Evolutionary conservation across 2,329 filamentous ascomycete species (phyloP), one percentile per base, ranked within the genome.

Genomic region (Verticillium nubilum): DNA sequence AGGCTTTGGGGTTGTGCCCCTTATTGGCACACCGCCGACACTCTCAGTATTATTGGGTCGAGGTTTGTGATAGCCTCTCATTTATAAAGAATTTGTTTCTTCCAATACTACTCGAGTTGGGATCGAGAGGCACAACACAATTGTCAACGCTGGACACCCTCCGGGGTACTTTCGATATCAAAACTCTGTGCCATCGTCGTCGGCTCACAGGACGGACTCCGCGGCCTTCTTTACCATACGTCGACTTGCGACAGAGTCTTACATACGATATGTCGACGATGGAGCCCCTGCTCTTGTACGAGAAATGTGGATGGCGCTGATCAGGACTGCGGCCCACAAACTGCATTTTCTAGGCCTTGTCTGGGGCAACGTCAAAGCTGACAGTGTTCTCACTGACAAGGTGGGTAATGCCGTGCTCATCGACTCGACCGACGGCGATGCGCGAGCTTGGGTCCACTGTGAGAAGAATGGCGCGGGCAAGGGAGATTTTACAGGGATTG

Each of bases 301-400:
- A 52, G 54, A 57, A 62, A 56, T 26, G 17, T 67, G 64, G 66
- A 59, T 35, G 31, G 35, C 55, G 4, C 66, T 69, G 60, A 63
- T 69, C 23, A 35, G 31, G 15, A 56, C 58, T 2, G 60, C 61
- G 2, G 50, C 68, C 13, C n/a, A 57, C 27, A 31, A 58, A 19
- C 64, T 69, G 9, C 67, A 68, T 54, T 27, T 37, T 5, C 29
- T 53, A 26, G 66, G 63, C 6, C 64, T 70, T 19, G 56, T 65
- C 33, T 72, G 70, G 68, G 69, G 69, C 13, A 69, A 71, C 62
- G 70, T 58, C 3, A 72, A 72, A 57, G 61, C 67, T 6, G 65
- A 66, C 17, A 71, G 72, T 59, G 60, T 71, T 25, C 57, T 73
- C 1, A 66, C 72, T 19, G 69, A 72, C 57, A 56, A 60, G 19